Conservation (phyloP, 805 yeast genomes). For the Jamesozyma spencerorum region DNA sequence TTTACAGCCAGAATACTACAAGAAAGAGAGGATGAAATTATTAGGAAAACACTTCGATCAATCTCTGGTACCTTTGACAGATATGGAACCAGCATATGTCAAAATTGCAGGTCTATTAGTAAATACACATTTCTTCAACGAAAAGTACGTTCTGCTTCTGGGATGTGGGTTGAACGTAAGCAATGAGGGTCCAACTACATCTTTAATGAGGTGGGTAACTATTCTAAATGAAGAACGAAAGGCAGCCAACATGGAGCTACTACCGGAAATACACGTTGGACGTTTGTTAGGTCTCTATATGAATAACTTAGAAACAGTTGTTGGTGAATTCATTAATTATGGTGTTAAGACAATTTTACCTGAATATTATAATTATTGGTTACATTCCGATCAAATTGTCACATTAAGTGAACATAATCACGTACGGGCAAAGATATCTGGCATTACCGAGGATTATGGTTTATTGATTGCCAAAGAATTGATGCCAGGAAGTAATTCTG, state of each 20-base stretch:
- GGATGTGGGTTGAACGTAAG: conserved; percentile 84
- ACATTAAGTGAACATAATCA: conserved; percentile 48
- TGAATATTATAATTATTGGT: conserved; percentile 76
- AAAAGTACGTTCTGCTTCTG: conserved; percentile 55
- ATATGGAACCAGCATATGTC: conserved; percentile 55
- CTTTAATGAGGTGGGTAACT: conserved; percentile 62
- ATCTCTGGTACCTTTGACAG: conserved; percentile 35
- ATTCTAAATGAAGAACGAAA: conserved; percentile 47
- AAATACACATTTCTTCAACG: conserved; percentile 59
- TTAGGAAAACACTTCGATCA: conserved; percentile 17
- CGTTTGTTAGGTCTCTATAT: conserved; percentile 49
- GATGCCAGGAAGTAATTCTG: conserved; percentile 32
- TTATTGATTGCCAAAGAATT: conserved; percentile 67
- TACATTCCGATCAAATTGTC: conserved; percentile 70
- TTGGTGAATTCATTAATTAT: conserved; percentile 43
- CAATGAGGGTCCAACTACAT: conserved; percentile 87
- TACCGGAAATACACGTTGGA: conserved; percentile 41
- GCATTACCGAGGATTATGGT: conserved; percentile 82
- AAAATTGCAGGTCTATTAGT: conserved; percentile 82
- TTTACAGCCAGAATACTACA: conserved; percentile 51
- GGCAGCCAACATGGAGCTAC: conserved; percentile 32
- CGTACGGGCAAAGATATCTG: conserved; percentile 55
- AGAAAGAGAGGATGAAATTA: conserved; percentile 20
- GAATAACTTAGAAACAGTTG: conserved; percentile 54
- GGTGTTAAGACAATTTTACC: conserved; percentile 65